Percentiles rank a stretch among this genome's conserved stretches.
Conservation (phyloP, 2,329 filamentous ascomycete species). For the Fusarium penzigii region DNA sequence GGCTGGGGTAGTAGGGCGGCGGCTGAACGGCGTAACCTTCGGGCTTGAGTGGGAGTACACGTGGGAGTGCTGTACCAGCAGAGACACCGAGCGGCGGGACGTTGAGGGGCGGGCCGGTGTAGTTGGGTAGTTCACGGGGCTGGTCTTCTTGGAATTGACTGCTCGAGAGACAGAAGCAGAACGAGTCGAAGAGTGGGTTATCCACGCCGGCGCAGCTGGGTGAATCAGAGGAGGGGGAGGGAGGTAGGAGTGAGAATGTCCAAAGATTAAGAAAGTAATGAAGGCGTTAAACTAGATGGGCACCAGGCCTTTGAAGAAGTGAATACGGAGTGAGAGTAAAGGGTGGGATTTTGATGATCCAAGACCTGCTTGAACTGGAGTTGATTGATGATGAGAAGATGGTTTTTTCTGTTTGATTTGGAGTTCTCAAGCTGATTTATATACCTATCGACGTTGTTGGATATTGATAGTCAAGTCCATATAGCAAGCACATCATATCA, state of each 20-base stretch:
- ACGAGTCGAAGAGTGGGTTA: constrained; percentile 19
- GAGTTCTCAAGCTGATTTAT: constrained; percentile 10
- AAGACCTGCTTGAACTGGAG: constrained; percentile 13
- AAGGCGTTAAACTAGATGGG: not conserved
- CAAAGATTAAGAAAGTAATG: not conserved
- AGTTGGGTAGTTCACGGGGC: constrained; percentile 13
- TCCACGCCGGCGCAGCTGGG: constrained; percentile 22
- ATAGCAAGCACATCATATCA: no score
- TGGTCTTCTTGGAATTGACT: constrained; percentile 18
- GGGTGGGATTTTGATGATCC: not conserved
- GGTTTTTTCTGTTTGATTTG: not conserved
- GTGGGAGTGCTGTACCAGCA: constrained; percentile 16
- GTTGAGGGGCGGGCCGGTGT: constrained; percentile 15
- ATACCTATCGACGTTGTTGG: constrained; percentile 5
- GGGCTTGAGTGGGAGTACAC: constrained; percentile 21
- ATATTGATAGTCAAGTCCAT: not conserved
- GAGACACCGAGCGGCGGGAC: constrained; percentile 14
- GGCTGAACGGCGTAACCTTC: constrained; percentile 17
- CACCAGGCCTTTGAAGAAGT: constrained; percentile 7
- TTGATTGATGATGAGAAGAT: constrained; percentile 4
- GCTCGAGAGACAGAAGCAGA: constrained; percentile 19
- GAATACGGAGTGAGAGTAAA: not conserved
- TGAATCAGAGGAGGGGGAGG: constrained; percentile 1
- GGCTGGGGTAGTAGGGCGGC: constrained; percentile 18
- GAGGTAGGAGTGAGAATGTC: not conserved